phyloP scores from a whole-genome alignment of 257 asterid species.

The Gentiana macrophylla region DNA sequence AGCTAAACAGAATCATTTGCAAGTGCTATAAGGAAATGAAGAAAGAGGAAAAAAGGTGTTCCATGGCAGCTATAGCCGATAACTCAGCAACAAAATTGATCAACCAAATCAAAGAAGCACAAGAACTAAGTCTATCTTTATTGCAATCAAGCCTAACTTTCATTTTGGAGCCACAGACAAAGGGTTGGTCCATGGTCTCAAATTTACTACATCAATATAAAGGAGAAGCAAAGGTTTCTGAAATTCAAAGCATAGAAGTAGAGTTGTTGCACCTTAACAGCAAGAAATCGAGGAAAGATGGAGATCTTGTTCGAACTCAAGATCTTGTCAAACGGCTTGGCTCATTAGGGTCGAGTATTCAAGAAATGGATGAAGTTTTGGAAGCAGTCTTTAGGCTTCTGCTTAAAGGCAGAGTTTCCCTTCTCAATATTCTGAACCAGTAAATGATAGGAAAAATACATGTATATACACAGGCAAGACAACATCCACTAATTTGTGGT shows the following conservation, averaged over 20 bases:
- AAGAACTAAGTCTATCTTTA: slow-evolving; percentile 8
- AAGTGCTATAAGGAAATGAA: slow-evolving; percentile 18
- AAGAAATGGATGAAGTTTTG: slow-evolving; percentile 5
- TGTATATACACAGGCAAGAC: too few relatives aligned
- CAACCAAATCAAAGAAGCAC: slow-evolving; percentile 12
- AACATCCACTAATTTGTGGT: too few relatives aligned
- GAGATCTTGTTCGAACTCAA: not conserved
- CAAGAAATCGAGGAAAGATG: not conserved
- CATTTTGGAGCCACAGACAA: slow-evolving; percentile 6
- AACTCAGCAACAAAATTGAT: not conserved
- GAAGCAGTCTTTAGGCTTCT: slow-evolving; percentile 6
- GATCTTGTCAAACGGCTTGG: slow-evolving; percentile 2
- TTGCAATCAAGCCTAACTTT: slow-evolving; percentile 16
- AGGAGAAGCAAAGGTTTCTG: not conserved
- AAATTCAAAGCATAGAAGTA: not conserved
- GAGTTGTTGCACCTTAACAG: not conserved
- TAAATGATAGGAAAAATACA: not conserved
- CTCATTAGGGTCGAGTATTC: not conserved
- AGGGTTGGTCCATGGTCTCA: slow-evolving; percentile 24
- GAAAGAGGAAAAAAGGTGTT: slow-evolving; percentile 5
- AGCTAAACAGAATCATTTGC: slow-evolving; percentile 15
- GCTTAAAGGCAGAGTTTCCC: slow-evolving; percentile 9
- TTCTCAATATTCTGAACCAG: slow-evolving; percentile 6
- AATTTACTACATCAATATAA: slow-evolving; percentile 14
- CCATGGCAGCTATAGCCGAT: not conserved